Evolutionary conservation across 805 yeast species (phyloP), one percentile per base, ranked within the genome.

Genomic region (Wickerhamiella parazyma): DNA sequence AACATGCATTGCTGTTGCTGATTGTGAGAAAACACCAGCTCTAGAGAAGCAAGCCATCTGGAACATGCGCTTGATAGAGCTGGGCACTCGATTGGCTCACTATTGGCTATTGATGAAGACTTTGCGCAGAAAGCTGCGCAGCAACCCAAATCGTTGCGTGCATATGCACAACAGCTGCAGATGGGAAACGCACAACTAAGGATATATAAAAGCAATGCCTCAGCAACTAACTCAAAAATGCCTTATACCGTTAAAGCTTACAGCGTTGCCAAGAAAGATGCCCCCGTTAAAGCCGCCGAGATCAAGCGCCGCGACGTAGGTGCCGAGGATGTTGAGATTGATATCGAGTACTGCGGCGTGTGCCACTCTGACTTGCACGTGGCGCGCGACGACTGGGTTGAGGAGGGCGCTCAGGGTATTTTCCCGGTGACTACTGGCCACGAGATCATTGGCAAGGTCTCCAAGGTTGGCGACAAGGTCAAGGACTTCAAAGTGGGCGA

Each of bases 351-450:
- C 44, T 46, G 53, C 37, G 64, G 65, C 7, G 60, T 76, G 17
- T 76, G 82, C 59, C 80, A 77, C 28, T 66, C 74, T 29, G 82
- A 76, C 51, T 61, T 69, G 45, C 80, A 75, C 55, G 61, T 71
- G 26, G 63, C 66, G 24, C 56, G 58, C 21, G 76, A 71, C 18
- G 71, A 69, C 26, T 76, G 80, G 80, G 68, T 64, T 33, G 41
- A 31, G 41, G 49, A 34, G 80, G 68, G 63, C 64, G 34, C 37
- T 8, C 44, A 56, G 33, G 35, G 33, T 9, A 6, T 12, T 49
- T 57, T 55, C 55, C 67, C 54, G 54, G 57, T 50, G 51, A 63
- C 69, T 22, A 68, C 71, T 49, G 78, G 78, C 36, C 77, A 73
- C 58, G 78, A 61, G 48, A 58, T 60, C 37, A 54, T 59, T 33